Evolutionary conservation across 768 basidiomycete species (phyloP).

Genomic region (Hericium coralloides): DNA sequence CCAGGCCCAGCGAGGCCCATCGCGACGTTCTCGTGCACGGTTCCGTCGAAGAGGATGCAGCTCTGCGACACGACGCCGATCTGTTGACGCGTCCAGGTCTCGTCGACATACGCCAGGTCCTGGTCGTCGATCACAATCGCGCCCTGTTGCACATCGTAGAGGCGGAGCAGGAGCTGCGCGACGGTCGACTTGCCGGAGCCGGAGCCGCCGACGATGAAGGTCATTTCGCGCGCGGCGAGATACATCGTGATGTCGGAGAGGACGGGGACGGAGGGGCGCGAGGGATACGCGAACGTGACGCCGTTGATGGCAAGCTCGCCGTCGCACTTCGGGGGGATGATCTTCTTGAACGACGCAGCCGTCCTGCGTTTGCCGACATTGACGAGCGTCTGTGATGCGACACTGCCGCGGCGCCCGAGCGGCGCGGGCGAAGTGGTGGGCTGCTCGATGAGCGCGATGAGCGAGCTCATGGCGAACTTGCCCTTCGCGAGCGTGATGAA

Average conservation of each 20-base stretch:
- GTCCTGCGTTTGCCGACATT: conserved; percentile 33
- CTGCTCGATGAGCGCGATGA: conserved; percentile 49
- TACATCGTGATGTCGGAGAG: conserved; percentile 54
- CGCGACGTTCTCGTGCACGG: conserved; percentile 79
- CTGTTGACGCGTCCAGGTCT: conserved; percentile 53
- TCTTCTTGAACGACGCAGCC: conserved; percentile 43
- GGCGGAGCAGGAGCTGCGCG: conserved; percentile 53
- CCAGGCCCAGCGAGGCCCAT: conserved; percentile 53
- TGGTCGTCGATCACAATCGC: conserved; percentile 76
- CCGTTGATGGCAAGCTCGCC: conserved; percentile 62
- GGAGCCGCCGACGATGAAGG: conserved; percentile 73
- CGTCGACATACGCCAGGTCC: conserved; percentile 66
- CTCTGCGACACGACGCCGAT: conserved; percentile 76
- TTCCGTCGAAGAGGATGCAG: conserved; percentile 72
- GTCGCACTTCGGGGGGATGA: conserved; percentile 50
- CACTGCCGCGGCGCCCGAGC: conserved; percentile 13
- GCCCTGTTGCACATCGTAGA: conserved; percentile 65
- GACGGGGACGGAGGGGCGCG: conserved; percentile 52
- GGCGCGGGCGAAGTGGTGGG: conserved; percentile 17
- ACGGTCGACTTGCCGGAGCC: conserved; percentile 75
- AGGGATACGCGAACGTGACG: conserved; percentile 67
- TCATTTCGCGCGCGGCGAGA: conserved; percentile 63
- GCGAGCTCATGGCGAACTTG: conserved; percentile 67
- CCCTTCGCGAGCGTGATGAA: conserved; percentile 73
- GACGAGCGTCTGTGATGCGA: conserved; percentile 1